Percentiles rank a stretch among this genome's conserved stretches.
phyloP scores from a whole-genome alignment of 2,329 filamentous ascomycete species.

The Fusarium falciforme region DNA sequence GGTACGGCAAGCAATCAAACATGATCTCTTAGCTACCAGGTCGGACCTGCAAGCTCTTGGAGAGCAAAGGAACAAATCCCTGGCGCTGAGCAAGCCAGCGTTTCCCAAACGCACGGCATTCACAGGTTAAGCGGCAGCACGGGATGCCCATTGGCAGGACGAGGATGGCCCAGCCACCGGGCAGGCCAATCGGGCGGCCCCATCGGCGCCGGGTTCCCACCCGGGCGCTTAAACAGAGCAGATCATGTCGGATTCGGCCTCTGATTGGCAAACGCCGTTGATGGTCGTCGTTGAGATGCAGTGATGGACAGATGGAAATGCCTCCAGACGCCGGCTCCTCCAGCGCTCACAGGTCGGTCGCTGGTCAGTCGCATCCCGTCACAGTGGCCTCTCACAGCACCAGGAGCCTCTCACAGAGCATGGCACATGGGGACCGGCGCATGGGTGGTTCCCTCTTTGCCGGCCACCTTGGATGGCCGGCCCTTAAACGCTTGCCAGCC shows the following conservation, averaged over 20 bases:
- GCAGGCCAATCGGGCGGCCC: constrained; percentile 43
- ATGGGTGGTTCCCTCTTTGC: constrained; percentile 10
- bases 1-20: constrained; percentile 5
- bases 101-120: constrained; percentile 24
- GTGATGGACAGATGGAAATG: constrained; percentile 31
- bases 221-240: constrained; percentile 48
- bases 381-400: constrained; percentile 31
- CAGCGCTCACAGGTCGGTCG: constrained; percentile 30
- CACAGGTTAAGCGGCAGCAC: constrained; percentile 18
- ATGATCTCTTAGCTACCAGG: constrained; percentile 15
- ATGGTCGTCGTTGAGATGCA: constrained; percentile 22
- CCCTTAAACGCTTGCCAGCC: constrained; percentile 44
- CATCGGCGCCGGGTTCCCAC: constrained; percentile 33
- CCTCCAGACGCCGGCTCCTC: constrained; percentile 36
- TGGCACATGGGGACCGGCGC: constrained; percentile 12
- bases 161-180: constrained; percentile 26
- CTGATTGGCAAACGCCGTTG: constrained; percentile 42
- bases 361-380: constrained; percentile 26
- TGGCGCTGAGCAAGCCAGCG: constrained; percentile 13
- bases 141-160: constrained; percentile 40
- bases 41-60: constrained; percentile 27
- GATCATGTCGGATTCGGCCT: constrained; percentile 29
- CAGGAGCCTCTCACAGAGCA: constrained; percentile 26
- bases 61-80: constrained; percentile 18
- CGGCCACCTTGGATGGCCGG: constrained; percentile 33